Conservation (phyloP, 768 basidiomycete species). For the Amanita inopinata region DNA sequence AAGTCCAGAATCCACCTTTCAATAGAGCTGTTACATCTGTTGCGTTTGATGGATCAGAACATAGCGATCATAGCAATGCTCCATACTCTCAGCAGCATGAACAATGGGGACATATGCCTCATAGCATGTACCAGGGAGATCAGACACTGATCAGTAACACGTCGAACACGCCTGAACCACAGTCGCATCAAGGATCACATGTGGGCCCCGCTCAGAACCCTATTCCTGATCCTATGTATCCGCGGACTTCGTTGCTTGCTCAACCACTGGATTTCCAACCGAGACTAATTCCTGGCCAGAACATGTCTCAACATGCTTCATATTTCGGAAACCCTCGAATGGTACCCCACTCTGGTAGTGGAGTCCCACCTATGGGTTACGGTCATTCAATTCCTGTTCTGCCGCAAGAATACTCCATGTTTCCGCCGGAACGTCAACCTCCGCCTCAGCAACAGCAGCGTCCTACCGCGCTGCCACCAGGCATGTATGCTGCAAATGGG, state of each 20-base stretch:
- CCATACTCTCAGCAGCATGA: slow-evolving; percentile 1
- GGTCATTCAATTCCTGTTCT: slow-evolving; percentile 1
- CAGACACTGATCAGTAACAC: slow-evolving; percentile 10
- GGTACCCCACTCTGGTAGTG: background rate
- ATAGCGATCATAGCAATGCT: background rate
- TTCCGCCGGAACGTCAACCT: background rate
- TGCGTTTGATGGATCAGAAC: no score
- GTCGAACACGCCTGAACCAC: slow-evolving; percentile 19
- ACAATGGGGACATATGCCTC: background rate
- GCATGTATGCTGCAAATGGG: background rate
- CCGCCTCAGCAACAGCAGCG: background rate
- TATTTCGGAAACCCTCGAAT: slow-evolving; percentile 1
- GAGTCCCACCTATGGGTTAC: background rate
- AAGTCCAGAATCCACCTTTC: background rate
- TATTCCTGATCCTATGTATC: slow-evolving; percentile 13
- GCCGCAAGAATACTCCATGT: slow-evolving; percentile 2
- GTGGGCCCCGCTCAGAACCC: slow-evolving; percentile 17
- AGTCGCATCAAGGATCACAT: slow-evolving; percentile 20
- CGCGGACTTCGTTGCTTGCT: slow-evolving; percentile 12
- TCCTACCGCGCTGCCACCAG: background rate
- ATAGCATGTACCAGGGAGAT: background rate
- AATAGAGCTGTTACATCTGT: background rate
- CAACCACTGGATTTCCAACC: background rate
- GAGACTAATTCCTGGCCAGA: background rate
- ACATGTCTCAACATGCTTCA: background rate